Base-by-base conservation (phyloP, 306 rosid species). In the Rosa rugosa region DNA sequence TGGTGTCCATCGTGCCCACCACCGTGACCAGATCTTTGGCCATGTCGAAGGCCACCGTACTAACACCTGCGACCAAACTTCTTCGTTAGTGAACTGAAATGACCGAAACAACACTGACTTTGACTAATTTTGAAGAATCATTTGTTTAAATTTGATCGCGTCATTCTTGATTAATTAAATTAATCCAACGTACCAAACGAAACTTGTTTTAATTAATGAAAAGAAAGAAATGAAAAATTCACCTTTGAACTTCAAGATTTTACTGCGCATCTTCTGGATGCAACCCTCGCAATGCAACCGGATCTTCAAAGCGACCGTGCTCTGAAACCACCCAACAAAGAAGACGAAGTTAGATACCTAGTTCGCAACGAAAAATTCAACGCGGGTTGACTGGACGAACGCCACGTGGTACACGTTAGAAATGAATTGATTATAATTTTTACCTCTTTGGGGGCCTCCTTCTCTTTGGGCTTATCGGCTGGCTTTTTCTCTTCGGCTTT, bases 251-350 rank as follows among this genome's bases (percentile, higher is more conserved):
- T 84, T 91, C 70, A 16, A 59, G 69, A 93, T 83, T 75, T 83
- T 82, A 82, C 71, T 90, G 25, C 78, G 83, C 77, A 95, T 90
- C 84, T 95, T 95, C 4, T 80, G 78, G 11, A 89, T 84, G 82
- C 99, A 95, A 5, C 94, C 98, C 0, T 93, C 99, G 25, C 99
- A 95, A 80, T 95, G 99, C 75, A 95, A 79, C 68, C 82, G 87
- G 51, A 90, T 90, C 88, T 90, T 95, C 82, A 91, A 67, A 45
- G 84, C 88, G 73, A 85, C 94, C 34, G 98, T 84, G 71, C 82
- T 86, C 97, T 94, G 97, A 9, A 69, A 47, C 75, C 64, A 70
- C 62, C 59, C 40, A 69, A 68, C 13, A 77, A 71, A 82, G 27
- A 41, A 25, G 42, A 77, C 45, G 64, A 84, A 81, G 65, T 83